Base-by-base conservation (phyloP, 148 eudicot species). In the Suaeda aralocaspica region DNA sequence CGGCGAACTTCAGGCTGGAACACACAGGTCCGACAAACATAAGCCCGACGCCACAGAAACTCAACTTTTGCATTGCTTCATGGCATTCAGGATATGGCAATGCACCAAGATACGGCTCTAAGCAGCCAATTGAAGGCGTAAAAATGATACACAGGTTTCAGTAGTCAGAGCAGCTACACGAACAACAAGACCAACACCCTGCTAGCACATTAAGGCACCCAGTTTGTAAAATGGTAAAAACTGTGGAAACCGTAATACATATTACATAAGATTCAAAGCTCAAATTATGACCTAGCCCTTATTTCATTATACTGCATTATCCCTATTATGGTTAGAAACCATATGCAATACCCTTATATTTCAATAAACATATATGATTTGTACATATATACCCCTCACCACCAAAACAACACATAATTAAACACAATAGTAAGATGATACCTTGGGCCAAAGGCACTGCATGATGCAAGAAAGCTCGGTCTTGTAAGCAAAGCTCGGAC, bases 401-500 rank as follows among this genome's bases (percentile, higher is more conserved):
- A 66, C 28, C 68, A 65, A 7, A 16, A 18, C 36, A 18, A 31
- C 14, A 6, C n/a, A 15, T 63, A 19, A 24, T 18, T 42, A 29
- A 22, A 63, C 50, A 63, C 33, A 11, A 59, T 41, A 36, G 36
- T 19, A 25, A 50, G 68, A 58, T 33, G 41, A 67, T 85, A 93
- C 98, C 96, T 88, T 77, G 91, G 91, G 71, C 98, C 96, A 80
- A 94, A 94, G 55, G 74, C 63, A 68, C 95, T 94, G 78, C 98
- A 88, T 55, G 97, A 94, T 71, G 86, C 98, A 76, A 94, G 56
- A 62, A 91, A 86, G 59, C 64, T 67, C 12, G 89, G 94, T 75
- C 83, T 88, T 26, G 74, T 48, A 66, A 68, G 61, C 12, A 34
- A 71, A 69, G 49, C 70, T 72, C 66, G 79, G n/a, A 56, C 72